Conservation (phyloP, 2,329 filamentous ascomycete genomes). For the Fusarium sp. region DNA sequence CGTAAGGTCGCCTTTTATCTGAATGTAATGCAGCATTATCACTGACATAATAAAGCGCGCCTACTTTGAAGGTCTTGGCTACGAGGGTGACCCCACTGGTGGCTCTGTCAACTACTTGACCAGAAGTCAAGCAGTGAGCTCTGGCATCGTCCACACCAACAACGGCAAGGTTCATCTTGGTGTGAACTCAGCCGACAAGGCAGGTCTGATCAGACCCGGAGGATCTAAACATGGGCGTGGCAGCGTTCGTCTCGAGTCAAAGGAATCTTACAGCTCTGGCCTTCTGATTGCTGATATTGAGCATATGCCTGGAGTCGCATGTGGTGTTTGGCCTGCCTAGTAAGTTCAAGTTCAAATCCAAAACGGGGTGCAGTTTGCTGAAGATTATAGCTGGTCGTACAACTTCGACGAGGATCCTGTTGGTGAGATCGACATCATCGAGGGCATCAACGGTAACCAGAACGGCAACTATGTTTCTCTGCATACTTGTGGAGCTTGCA, state of each 20-base stretch:
- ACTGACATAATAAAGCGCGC: slow-evolving; percentile 1
- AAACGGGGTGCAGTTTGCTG: background rate
- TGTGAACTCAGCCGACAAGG: slow-evolving; percentile 8
- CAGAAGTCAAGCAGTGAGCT: slow-evolving; percentile 7
- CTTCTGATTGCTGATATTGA: slow-evolving; percentile 27
- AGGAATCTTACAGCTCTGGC: slow-evolving; percentile 19
- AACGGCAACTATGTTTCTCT: slow-evolving; percentile 18
- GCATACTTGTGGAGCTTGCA: slow-evolving; percentile 22
- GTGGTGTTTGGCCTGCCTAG: slow-evolving; percentile 24
- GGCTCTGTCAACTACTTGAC: slow-evolving; percentile 27
- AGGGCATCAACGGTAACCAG: slow-evolving; percentile 17
- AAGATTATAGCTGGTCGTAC: slow-evolving; percentile 17
- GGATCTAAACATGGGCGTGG: slow-evolving; percentile 10
- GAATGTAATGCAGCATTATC: background rate
- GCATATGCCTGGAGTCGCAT: slow-evolving; percentile 23
- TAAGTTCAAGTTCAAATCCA: background rate
- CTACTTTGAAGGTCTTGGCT: slow-evolving; percentile 11
- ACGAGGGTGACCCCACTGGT: slow-evolving; percentile 15
- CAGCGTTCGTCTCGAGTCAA: slow-evolving; percentile 23
- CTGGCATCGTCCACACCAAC: slow-evolving; percentile 12
- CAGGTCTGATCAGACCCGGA: background rate
- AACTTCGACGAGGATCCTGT: slow-evolving; percentile 25
- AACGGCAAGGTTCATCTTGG: slow-evolving; percentile 21
- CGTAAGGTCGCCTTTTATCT: background rate
- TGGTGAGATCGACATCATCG: slow-evolving; percentile 26